Evolutionary conservation across 1,284 basidiomycete species (phyloP).

Genomic region (Microbotryum intermedium): DNA sequence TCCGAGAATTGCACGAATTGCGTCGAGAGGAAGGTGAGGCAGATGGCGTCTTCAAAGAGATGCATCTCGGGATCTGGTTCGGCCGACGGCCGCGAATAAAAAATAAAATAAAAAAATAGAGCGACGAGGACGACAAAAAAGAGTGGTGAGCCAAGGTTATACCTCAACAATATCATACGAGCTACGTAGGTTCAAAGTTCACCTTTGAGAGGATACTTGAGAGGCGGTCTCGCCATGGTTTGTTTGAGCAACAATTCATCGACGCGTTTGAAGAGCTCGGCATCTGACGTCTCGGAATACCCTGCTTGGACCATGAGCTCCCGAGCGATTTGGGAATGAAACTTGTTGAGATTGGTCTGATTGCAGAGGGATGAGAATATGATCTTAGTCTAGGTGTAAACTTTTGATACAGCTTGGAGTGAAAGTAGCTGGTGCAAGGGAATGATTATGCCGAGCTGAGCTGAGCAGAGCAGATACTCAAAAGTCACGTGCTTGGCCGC

Average conservation of each 20-base stretch:
- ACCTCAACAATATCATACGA: neutral
- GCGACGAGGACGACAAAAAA: neutral
- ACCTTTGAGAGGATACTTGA: slow-evolving; percentile 15
- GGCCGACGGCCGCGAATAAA: too few species aligned
- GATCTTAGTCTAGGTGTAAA: neutral
- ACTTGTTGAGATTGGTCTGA: slow-evolving; percentile 12
- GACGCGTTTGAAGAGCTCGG: slow-evolving; percentile 5
- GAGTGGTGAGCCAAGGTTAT: neutral
- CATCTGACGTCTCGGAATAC: slow-evolving; percentile 1
- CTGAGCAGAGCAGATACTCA: too few species aligned
- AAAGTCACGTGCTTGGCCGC: too few species aligned
- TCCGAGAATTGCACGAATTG: slow-evolving; percentile 15
- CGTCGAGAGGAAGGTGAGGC: slow-evolving; percentile 13
- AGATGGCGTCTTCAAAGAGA: slow-evolving; percentile 23
- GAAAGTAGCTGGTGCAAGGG: neutral
- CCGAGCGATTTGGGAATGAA: slow-evolving; percentile 9
- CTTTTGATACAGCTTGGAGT: too few species aligned
- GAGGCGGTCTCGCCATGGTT: slow-evolving; percentile 10
- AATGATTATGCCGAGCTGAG: too few species aligned
- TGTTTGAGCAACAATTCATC: slow-evolving; percentile 15
- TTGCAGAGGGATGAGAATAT: too few species aligned
- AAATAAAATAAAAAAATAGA: neutral
- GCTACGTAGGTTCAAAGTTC: neutral
- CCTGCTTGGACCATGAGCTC: slow-evolving; percentile 3
- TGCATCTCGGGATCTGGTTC: slow-evolving; percentile 24